A percentile compares a stretch with the other conserved stretches of the same genome.
Evolutionary conservation across 768 basidiomycete species (phyloP).

Genomic region (Mycena metata): DNA sequence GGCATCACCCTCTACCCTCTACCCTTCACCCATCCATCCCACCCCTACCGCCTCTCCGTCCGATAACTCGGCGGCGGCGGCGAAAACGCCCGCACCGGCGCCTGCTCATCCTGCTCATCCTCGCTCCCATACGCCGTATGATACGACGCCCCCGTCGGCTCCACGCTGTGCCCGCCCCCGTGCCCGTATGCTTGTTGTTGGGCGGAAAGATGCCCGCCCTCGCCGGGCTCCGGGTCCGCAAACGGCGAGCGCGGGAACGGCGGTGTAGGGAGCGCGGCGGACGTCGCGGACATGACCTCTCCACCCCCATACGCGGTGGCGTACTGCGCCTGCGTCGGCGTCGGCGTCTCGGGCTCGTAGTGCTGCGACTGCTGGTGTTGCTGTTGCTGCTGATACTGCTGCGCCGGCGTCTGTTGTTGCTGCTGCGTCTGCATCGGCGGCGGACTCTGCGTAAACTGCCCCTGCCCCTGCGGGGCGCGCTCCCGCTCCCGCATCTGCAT

Average conservation of each 20-base stretch:
- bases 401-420: constrained; percentile 17
- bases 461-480: constrained; percentile 7
- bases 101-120: neutral
- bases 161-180: constrained; percentile 14
- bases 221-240: constrained; percentile 25
- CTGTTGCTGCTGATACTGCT: constrained; percentile 5
- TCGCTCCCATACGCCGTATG: constrained; percentile 34
- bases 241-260: constrained; percentile 30
- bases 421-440: neutral
- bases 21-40: neutral
- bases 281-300: neutral
- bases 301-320: constrained; percentile 10
- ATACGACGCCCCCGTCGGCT: constrained; percentile 37
- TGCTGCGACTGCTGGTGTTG: neutral
- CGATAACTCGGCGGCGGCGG: constrained; percentile 32
- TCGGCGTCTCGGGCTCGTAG: constrained; percentile 13
- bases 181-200: neutral
- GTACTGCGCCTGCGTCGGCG: constrained; percentile 39
- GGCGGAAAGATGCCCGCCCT: neutral
- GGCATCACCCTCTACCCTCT: too few relatives aligned
- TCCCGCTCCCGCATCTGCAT: constrained; percentile 35
- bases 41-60: constrained; percentile 20
- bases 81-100: constrained; percentile 13
- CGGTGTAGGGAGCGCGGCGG: constrained; percentile 19
- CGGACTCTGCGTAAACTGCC: neutral